These are phyloP conservation scores for Trypanosoma congolense DNA, from an alignment of 208 protist species.

Conservation along the genomic window DNA sequence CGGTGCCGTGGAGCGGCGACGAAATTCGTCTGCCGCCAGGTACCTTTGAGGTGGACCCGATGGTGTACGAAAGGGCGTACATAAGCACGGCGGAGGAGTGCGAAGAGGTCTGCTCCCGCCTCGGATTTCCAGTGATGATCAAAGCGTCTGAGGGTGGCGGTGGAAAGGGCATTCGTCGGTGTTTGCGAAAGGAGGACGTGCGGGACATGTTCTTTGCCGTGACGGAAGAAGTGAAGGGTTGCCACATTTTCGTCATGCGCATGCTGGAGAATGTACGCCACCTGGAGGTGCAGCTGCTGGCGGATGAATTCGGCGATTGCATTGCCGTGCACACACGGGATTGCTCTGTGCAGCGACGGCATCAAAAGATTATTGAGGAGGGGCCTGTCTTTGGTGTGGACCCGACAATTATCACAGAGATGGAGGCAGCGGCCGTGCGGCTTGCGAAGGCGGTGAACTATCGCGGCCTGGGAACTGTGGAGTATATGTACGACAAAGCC, in stretches of 20 bases:
- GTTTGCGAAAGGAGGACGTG: conserved; percentile 46
- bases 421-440: conserved; percentile 76
- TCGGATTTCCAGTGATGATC: conserved; percentile 93
- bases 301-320: conserved; percentile 86
- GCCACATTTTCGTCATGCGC: conserved; percentile 90
- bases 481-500: conserved; percentile 95
- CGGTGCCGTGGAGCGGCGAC: conserved; percentile 84
- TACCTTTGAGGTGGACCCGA: conserved; percentile 49
- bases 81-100: conserved; percentile 86
- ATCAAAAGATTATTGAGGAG: conserved; percentile 95
- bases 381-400: conserved; percentile 69
- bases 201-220: conserved; percentile 48
- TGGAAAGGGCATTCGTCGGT: conserved; percentile 88
- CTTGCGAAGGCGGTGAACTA: conserved; percentile 87
- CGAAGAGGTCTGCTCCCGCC: conserved; percentile 65
- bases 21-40: conserved; percentile 29
- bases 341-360: conserved; percentile 92
- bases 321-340: conserved; percentile 94
- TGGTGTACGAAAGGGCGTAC: conserved; percentile 16
- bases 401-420: conserved; percentile 43
- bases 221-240: conserved; percentile 87
- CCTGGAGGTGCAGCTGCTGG: conserved; percentile 93
- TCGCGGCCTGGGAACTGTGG: conserved; percentile 95
- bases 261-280: conserved; percentile 89
- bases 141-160: conserved; percentile 91